phyloP scores from a whole-genome alignment of 768 basidiomycete species.

The Exsudoporus frostii region DNA sequence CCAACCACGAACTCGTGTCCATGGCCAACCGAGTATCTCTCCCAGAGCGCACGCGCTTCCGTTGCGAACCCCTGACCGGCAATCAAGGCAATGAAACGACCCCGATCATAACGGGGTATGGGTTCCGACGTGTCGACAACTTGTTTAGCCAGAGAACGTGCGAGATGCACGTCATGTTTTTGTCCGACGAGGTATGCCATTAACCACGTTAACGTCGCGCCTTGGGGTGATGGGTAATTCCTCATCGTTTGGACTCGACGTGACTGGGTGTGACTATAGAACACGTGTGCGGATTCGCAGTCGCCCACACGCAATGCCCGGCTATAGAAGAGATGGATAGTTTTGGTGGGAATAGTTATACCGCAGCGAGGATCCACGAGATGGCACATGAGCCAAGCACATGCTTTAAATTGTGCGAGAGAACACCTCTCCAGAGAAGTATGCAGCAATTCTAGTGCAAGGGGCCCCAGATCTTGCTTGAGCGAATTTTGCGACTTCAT shows the following conservation, averaged over 20 bases:
- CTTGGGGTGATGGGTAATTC: slow-evolving; percentile 50
- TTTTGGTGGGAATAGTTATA: slow-evolving; percentile 39
- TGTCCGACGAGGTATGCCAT: slow-evolving; percentile 41
- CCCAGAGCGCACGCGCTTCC: slow-evolving; percentile 55
- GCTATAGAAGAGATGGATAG: slow-evolving; percentile 48
- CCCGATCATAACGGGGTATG: slow-evolving; percentile 45
- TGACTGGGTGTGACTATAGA: slow-evolving; percentile 48
- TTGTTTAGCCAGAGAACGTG: slow-evolving; percentile 49
- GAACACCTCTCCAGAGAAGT: slow-evolving; percentile 38
- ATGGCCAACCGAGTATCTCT: slow-evolving; percentile 45
- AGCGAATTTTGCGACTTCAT: slow-evolving; percentile 23
- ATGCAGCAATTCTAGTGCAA: slow-evolving; percentile 46
- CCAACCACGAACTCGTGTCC: slow-evolving; percentile 42
- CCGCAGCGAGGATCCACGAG: slow-evolving; percentile 31
- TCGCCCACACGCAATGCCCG: slow-evolving; percentile 31
- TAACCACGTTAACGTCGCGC: slow-evolving; percentile 48
- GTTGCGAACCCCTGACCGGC: slow-evolving; percentile 48
- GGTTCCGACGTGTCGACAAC: slow-evolving; percentile 39
- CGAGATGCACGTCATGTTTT: slow-evolving; percentile 42
- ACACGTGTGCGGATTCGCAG: slow-evolving; percentile 36
- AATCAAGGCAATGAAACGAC: slow-evolving; percentile 44
- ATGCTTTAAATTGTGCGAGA: slow-evolving; percentile 36
- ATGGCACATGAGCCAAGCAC: slow-evolving; percentile 40
- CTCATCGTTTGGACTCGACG: slow-evolving; percentile 29
- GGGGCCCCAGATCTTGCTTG: slow-evolving; percentile 27